Percentiles rank a stretch among this genome's conserved stretches.
Conservation (phyloP, 164 flowering plant genomes). For the Liquidambar formosana region DNA sequence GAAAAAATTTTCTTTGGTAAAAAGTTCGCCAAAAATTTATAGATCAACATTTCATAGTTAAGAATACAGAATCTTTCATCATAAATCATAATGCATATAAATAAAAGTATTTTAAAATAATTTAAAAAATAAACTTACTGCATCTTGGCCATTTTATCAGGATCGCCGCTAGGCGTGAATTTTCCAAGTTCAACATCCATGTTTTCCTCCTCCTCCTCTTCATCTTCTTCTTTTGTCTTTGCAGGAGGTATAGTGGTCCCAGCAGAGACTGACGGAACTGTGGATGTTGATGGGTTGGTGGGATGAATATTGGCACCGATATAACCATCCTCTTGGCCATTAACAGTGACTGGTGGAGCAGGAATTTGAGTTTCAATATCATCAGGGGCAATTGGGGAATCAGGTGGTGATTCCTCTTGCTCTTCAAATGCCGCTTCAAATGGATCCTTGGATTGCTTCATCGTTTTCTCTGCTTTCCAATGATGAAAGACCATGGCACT, state of each 20-base stretch:
- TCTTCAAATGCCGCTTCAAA: slow-evolving; percentile 82
- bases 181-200: slow-evolving; percentile 88
- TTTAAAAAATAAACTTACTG: slow-evolving; percentile 67
- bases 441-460: slow-evolving; percentile 84
- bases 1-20: too few species aligned
- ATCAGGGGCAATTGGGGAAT: slow-evolving; percentile 48
- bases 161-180: slow-evolving; percentile 61
- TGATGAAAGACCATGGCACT: too few species aligned
- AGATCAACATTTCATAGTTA: too few species aligned
- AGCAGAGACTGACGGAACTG: slow-evolving; percentile 11
- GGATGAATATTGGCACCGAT: not conserved
- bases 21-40: too few species aligned
- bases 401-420: slow-evolving; percentile 67
- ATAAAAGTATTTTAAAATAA: too few species aligned
- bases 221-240: slow-evolving; percentile 76
- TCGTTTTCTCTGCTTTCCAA: slow-evolving; percentile 9
- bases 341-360: slow-evolving; percentile 12
- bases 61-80: too few species aligned
- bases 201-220: slow-evolving; percentile 93
- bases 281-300: slow-evolving; percentile 24
- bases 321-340: slow-evolving; percentile 31
- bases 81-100: too few species aligned
- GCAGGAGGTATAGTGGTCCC: slow-evolving; percentile 22
- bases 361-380: slow-evolving; percentile 35
- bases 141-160: slow-evolving; percentile 88